These are phyloP conservation scores for Lyophyllum semitale DNA, from an alignment of 768 basidiomycete genomes.

Conservation along the genomic window DNA sequence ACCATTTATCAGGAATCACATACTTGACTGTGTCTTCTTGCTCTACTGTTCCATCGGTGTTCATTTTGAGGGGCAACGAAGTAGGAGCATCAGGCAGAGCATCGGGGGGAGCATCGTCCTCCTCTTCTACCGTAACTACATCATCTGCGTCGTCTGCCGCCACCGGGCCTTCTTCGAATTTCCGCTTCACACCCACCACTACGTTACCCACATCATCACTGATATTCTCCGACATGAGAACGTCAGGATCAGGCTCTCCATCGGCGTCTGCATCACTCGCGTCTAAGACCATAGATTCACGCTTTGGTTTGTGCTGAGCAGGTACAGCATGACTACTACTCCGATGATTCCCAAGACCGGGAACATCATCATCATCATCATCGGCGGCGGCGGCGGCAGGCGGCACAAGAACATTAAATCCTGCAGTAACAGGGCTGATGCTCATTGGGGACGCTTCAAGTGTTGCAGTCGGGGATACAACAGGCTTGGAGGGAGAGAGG, in stretches of 20 bases:
- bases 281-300: slow-evolving; percentile 18
- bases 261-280: slow-evolving; percentile 29
- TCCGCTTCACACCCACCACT: slow-evolving; percentile 42
- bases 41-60: slow-evolving; percentile 90
- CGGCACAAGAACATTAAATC: slow-evolving; percentile 1
- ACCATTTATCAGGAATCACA: slow-evolving; percentile 28
- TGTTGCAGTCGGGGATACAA: slow-evolving; percentile 25
- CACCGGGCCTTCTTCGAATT: slow-evolving; percentile 48
- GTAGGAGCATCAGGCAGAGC: slow-evolving; percentile 39
- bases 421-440: slow-evolving; percentile 8
- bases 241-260: slow-evolving; percentile 31
- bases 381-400: slow-evolving; percentile 6
- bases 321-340: slow-evolving; percentile 6
- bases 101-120: slow-evolving; percentile 49
- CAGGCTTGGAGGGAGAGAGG: slow-evolving; percentile 24
- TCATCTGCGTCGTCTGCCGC: slow-evolving; percentile 43
- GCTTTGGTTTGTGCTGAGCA: slow-evolving; percentile 9
- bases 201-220: slow-evolving; percentile 16
- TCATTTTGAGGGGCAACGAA: slow-evolving; percentile 72
- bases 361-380: slow-evolving; percentile 34
- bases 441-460: slow-evolving; percentile 35
- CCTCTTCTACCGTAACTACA: slow-evolving; percentile 50
- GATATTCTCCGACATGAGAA: slow-evolving; percentile 19
- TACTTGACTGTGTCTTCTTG: slow-evolving; percentile 93
- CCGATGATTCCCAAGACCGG: slow-evolving; percentile 36